Conservation (phyloP, 2,329 filamentous ascomycete genomes). For the Macrophomina pseudophaseolina region DNA sequence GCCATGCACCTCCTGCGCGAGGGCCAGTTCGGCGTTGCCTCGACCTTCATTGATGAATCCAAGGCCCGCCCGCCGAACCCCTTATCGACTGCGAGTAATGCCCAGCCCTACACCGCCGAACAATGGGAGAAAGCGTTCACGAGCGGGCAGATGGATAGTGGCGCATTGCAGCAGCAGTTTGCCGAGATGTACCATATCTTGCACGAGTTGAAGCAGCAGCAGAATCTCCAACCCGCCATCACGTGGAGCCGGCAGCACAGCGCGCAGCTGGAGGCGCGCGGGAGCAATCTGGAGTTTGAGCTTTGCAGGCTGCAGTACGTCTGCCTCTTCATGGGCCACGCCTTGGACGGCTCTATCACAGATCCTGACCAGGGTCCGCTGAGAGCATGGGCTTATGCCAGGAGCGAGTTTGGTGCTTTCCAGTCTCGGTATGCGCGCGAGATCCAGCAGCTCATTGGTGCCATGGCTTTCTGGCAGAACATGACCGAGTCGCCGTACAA, state of each 20-base stretch:
- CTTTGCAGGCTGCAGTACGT: conserved; percentile 88
- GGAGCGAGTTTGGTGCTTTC: conserved; percentile 75
- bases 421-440: conserved; percentile 75
- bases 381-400: conserved; percentile 77
- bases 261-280: conserved; percentile 73
- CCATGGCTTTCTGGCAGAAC: conserved; percentile 79
- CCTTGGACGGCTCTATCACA: conserved; percentile 56
- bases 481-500: conserved; percentile 77
- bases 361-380: conserved; percentile 58
- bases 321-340: conserved; percentile 77
- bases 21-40: conserved; percentile 87
- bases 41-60: conserved; percentile 80
- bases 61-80: conserved; percentile 51
- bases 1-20: conserved; percentile 96
- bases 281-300: conserved; percentile 95
- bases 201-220: conserved; percentile 70
- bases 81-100: conserved; percentile 42
- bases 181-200: conserved; percentile 90
- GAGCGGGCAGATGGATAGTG: conserved; percentile 52
- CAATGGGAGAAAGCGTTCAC: conserved; percentile 56
- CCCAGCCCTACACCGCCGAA: conserved; percentile 41
- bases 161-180: conserved; percentile 79
- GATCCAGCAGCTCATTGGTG: conserved; percentile 79
- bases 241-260: conserved; percentile 80
- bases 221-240: conserved; percentile 82